These are phyloP conservation scores for Rhodotorula toruloides DNA, from an alignment of 768 basidiomycete species.

Conservation along the genomic window DNA sequence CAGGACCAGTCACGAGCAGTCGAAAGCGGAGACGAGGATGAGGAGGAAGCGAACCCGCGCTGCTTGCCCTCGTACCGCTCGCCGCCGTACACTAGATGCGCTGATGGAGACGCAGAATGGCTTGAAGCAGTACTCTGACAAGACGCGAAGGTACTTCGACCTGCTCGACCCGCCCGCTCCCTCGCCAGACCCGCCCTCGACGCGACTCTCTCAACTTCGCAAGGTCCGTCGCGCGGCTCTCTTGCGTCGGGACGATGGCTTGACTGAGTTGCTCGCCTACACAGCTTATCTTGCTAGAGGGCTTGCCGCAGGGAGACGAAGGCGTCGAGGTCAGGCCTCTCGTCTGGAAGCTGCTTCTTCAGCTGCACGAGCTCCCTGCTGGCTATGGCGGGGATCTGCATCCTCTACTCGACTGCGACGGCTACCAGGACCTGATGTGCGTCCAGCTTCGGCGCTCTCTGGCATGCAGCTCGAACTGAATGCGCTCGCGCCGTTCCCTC, in stretches of 20 bases:
- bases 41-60: too few species aligned
- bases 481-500: background rate
- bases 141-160: background rate
- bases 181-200: background rate
- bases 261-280: accelerated
- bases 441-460: background rate
- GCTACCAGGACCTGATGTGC: constrained; percentile 23
- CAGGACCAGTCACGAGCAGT: too few species aligned
- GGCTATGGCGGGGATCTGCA: constrained; percentile 47
- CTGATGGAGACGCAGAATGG: background rate
- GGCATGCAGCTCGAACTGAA: too few species aligned
- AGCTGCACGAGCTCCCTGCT: constrained; percentile 70
- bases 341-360: constrained; percentile 90
- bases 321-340: constrained; percentile 58
- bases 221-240: constrained; percentile 4
- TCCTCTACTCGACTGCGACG: constrained; percentile 21
- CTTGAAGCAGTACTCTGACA: background rate
- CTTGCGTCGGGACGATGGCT: accelerated
- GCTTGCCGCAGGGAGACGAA: constrained; percentile 43
- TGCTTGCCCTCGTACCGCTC: too few species aligned
- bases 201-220: constrained; percentile 18
- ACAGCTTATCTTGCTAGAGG: constrained; percentile 28
- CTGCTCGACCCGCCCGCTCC: background rate
- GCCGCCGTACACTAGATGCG: background rate
- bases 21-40: too few species aligned